phyloP scores from a whole-genome alignment of 31 red algal genomes.

The Odonthalia washingtoniensis region DNA sequence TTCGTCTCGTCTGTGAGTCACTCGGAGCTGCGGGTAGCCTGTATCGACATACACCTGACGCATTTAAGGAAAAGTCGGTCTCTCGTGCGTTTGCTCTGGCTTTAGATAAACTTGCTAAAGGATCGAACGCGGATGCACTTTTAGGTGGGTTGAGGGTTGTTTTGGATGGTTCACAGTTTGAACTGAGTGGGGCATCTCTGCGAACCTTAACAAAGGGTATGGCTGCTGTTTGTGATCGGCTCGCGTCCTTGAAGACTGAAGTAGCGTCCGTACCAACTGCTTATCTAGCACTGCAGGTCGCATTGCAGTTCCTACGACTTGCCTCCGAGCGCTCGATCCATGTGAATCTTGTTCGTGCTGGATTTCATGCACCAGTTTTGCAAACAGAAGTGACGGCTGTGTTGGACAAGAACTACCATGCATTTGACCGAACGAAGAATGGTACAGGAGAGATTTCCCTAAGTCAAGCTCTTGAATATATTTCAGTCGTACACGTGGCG shows the following conservation, averaged over 20 bases:
- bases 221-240: too few relatives aligned
- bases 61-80: conserved; percentile 29
- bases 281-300: too few relatives aligned
- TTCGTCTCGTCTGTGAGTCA: conserved; percentile 38
- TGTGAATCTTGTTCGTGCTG: too few relatives aligned
- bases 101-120: conserved; percentile 23
- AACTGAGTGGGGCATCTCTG: background rate
- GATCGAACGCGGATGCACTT: background rate
- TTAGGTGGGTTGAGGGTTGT: conserved; percentile 30
- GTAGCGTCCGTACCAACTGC: too few relatives aligned
- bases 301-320: too few relatives aligned
- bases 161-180: conserved; percentile 7
- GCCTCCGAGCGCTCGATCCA: too few relatives aligned
- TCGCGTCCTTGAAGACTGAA: too few relatives aligned
- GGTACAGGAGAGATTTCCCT: too few relatives aligned
- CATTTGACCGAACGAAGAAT: too few relatives aligned
- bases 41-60: conserved; percentile 5
- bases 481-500: background rate
- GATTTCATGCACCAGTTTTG: background rate
- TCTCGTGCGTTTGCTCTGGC: background rate
- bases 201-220: too few relatives aligned
- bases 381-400: background rate
- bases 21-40: conserved; percentile 27
- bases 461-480: background rate
- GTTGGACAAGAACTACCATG: background rate